Evolutionary conservation across 1,284 basidiomycete species (phyloP).

Genomic region (Irpex sp.): DNA sequence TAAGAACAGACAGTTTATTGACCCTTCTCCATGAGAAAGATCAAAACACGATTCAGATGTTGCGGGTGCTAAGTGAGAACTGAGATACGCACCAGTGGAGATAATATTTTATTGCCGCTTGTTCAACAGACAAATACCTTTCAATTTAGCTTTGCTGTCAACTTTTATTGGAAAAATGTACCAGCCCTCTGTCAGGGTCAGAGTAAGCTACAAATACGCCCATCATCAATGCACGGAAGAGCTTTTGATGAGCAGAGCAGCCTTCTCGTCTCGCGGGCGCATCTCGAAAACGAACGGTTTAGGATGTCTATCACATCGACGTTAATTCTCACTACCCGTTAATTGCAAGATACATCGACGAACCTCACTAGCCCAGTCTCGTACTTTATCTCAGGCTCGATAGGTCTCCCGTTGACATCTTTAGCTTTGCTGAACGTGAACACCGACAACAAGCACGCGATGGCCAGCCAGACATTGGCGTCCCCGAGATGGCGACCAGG

Average conservation of each 20-base stretch:
- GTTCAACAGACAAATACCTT: not conserved
- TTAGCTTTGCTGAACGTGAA: not conserved
- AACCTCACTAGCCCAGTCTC: not conserved
- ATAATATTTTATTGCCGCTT: too few species aligned
- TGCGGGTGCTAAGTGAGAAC: too few species aligned
- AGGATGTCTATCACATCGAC: conserved; percentile 7
- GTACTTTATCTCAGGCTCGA: not conserved
- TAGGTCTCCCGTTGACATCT: not conserved
- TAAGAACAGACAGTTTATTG: too few species aligned
- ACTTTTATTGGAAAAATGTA: not conserved
- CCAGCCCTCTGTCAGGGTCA: not conserved
- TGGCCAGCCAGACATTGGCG: conserved; percentile 2
- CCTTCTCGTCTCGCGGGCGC: conserved; percentile 8
- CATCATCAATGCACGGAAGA: not conserved
- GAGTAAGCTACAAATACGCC: too few species aligned
- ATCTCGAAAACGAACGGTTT: conserved; percentile 12
- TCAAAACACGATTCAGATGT: too few species aligned
- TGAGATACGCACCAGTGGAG: too few species aligned
- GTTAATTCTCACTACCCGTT: not conserved
- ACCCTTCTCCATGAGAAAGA: too few species aligned
- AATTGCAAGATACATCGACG: not conserved
- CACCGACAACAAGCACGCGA: conserved; percentile 1
- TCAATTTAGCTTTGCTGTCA: not conserved
- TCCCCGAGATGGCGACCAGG: not conserved
- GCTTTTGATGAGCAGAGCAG: not conserved